Evolutionary conservation across 192 early-diverging fungal species (phyloP).

Genomic region (Backusella australiensis): DNA sequence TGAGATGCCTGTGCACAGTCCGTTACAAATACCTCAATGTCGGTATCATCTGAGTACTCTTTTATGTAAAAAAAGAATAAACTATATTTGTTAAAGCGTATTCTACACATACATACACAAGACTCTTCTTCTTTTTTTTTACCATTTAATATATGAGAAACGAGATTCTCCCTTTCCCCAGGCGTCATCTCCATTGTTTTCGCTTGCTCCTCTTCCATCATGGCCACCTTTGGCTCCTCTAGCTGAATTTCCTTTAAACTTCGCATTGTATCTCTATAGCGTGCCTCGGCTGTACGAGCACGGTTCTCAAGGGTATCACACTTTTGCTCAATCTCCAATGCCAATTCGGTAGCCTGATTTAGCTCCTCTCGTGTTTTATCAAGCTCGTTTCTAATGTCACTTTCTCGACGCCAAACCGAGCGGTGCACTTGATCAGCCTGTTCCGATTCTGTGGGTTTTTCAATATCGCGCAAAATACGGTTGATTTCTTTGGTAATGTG

Average conservation of each 20-base stretch:
- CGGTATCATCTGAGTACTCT: conserved; percentile 52
- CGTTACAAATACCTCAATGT: conserved; percentile 67
- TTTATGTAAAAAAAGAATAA: background rate
- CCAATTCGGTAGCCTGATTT: conserved; percentile 20
- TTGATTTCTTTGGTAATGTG: conserved; percentile 83
- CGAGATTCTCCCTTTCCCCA: conserved; percentile 20
- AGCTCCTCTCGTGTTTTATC: conserved; percentile 28
- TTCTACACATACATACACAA: background rate
- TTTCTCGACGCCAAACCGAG: conserved; percentile 38
- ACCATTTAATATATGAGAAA: conserved; percentile 38
- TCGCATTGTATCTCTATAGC: conserved; percentile 24
- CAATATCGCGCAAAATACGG: conserved; percentile 74
- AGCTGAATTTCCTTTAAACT: conserved; percentile 22
- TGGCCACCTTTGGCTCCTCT: background rate
- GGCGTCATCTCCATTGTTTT: background rate
- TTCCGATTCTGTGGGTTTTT: conserved; percentile 38
- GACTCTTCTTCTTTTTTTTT: background rate
- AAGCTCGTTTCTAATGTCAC: conserved; percentile 33
- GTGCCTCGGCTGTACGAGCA: conserved; percentile 24
- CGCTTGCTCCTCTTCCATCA: background rate
- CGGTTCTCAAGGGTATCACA: conserved; percentile 28
- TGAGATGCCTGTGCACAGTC: conserved; percentile 65
- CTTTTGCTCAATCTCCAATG: conserved; percentile 21
- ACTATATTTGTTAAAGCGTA: too few relatives aligned
- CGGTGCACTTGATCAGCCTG: conserved; percentile 23